Base-by-base conservation (phyloP, 208 protist species). In the Acanthamoeba quina region DNA sequence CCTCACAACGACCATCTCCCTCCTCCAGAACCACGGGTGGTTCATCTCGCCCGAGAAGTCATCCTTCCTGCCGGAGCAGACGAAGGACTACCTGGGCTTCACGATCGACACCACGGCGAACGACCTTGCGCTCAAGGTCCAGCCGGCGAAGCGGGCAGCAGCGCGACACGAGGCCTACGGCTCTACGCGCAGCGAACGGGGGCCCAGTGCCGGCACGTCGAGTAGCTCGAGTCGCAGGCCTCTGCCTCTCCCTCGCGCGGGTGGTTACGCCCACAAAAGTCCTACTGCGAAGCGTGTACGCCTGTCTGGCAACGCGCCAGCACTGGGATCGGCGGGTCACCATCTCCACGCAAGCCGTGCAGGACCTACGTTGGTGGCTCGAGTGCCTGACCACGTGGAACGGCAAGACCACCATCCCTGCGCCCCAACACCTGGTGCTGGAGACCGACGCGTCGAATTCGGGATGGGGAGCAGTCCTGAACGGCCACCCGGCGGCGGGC, bases 31-130 rank as follows among this genome's bases (percentile, higher is more conserved):
- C 15, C 66, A 13, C 1, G 66, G 66, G 1, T 76, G 34, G 34
- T 76, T 44, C 34, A 76, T 76, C 0, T 76, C 6, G 31, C 10
- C 34, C 1, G 34, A 76, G 66, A 76, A 76, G 34, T 76, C 66
- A 10, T 41, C n/a, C 19, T 24, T 76, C 10, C n/a, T 76, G 13
- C 66, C 66, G 6, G 10, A 10, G 31, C 66, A 76, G 66, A 19
- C 9, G 66, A 76, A 41, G 34, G 66, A 76, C 66, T 41, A 76
- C 66, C 66, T 76, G 66, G 66, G 66, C 66, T 76, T 76, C 34
- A 19, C 7, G 11, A 31, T 76, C 7, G 34, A 76, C 34, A 76
- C 66, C n/a, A 76, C 5, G 11, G 19, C 0, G 13, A 76, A 76
- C 7, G 31, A 76, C 5, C 4, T 76, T 5, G 1, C 1, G 66